Conservation (phyloP, 2,329 filamentous ascomycete genomes). For the Neophaeococcomyces aloes region DNA sequence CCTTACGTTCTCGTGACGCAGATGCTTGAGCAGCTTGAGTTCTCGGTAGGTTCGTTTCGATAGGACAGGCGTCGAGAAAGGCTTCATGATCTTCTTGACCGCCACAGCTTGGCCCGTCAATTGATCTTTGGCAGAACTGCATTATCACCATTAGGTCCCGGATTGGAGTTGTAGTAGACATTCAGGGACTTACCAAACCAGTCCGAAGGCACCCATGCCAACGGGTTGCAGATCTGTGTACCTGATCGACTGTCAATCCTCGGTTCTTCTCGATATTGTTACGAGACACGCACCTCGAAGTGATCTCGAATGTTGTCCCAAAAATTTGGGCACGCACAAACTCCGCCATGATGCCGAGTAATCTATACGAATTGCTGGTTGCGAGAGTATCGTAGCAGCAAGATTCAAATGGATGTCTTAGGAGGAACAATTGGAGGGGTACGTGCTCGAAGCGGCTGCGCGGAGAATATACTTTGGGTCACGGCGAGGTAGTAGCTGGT, state of each 20-base stretch:
- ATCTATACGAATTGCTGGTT: background rate
- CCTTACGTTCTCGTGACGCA: conserved; percentile 88
- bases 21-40: conserved; percentile 91
- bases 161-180: background rate
- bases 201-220: conserved; percentile 96
- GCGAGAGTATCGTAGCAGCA: background rate
- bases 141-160: background rate
- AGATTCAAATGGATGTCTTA: background rate
- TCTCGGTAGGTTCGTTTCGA: conserved; percentile 97
- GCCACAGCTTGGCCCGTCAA: conserved; percentile 94
- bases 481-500: no score
- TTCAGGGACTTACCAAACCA: conserved; percentile 67
- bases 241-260: conserved; percentile 41
- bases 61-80: conserved; percentile 96
- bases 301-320: conserved; percentile 98
- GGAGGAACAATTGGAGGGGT: background rate
- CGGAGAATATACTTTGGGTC: no score
- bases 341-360: conserved; percentile 69
- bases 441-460: background rate
- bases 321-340: conserved; percentile 99
- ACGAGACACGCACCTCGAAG: conserved; percentile 63
- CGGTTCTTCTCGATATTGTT: conserved; percentile 9
- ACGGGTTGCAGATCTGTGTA: conserved; percentile 98
- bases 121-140: conserved; percentile 91
- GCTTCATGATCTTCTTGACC: conserved; percentile 99